Percentiles rank a stretch among this genome's conserved stretches.
These are phyloP conservation scores for Plasmopara viticola DNA, from an alignment of 352 stramenopile species.

Conservation along the genomic window DNA sequence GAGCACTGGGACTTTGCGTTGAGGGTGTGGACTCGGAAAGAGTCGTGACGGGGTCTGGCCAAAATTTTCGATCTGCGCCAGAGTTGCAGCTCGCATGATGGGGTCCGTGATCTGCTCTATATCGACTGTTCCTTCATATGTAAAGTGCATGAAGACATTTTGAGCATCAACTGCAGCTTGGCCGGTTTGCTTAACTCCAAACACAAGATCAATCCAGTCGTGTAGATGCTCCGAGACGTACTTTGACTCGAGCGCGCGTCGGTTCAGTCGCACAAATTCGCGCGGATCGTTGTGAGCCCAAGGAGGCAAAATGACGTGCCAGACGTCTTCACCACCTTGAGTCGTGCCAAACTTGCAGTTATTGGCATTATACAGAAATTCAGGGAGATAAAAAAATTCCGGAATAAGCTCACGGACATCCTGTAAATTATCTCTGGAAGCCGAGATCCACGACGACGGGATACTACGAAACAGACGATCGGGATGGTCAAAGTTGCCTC, in stretches of 20 bases:
- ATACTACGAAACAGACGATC: slow-evolving; percentile 96
- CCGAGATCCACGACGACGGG: slow-evolving; percentile 90
- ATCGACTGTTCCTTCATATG: slow-evolving; percentile 76
- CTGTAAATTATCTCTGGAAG: slow-evolving; percentile 89
- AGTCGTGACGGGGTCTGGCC: slow-evolving; percentile 81
- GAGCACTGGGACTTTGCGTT: slow-evolving; percentile 46
- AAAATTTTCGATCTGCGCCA: slow-evolving; percentile 90
- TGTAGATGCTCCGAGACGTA: slow-evolving; percentile 95
- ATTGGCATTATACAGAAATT: slow-evolving; percentile 79
- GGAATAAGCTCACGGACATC: slow-evolving; percentile 77
- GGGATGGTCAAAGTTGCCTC: slow-evolving; percentile 89
- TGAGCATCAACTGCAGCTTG: slow-evolving; percentile 85
- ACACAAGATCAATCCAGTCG: slow-evolving; percentile 98
- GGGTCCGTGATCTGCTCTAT: slow-evolving; percentile 81
- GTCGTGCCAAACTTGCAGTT: slow-evolving; percentile 61
- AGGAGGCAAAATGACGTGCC: slow-evolving; percentile 89
- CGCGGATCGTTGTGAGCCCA: slow-evolving; percentile 90
- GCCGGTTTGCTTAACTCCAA: slow-evolving; percentile 94
- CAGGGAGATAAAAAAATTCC: slow-evolving; percentile 74
- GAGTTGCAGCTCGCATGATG: slow-evolving; percentile 87
- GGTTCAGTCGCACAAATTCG: slow-evolving; percentile 93
- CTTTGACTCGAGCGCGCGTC: slow-evolving; percentile 94
- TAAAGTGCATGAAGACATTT: slow-evolving; percentile 90
- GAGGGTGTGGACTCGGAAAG: slow-evolving; percentile 60
- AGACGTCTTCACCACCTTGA: slow-evolving; percentile 83